Base-by-base conservation (phyloP, 2,329 filamentous ascomycete genomes). In the Eutypa lata region DNA sequence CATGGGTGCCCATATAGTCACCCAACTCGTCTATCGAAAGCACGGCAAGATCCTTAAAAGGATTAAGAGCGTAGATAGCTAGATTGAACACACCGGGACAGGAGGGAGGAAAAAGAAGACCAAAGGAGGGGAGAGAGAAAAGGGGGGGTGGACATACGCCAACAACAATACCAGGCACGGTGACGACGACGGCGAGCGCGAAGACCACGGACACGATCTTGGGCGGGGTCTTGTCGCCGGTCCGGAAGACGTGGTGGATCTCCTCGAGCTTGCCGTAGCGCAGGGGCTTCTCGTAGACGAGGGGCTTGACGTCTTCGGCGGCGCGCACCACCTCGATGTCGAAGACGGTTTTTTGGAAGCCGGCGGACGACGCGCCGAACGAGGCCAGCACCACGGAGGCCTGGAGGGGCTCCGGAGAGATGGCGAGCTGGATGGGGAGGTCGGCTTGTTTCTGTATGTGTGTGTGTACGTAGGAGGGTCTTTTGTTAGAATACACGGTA, bases 241-340 rank as follows among this genome's bases (percentile, higher is more conserved):
- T 72, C 58, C 84, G 86, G 84, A 97, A 99, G 64, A 88, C 89
- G 76, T 99, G 94, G 76, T 90, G 83, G 68, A 99, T 97, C 73
- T 95, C 89, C 10, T 84, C 76, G 60, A 86, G 83, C 75, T 90
- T 89, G 68, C 88, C 89, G 73, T 96, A 97, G 73, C 93, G 88
- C 59, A 92, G 73, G 10, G 90, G 85, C 61, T 83, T 77, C 63
- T 89, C 81, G 64, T 85, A 82, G 52, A 78, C 72, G 19, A 84
- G 77, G 16, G 83, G 68, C 2, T 88, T 79, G 26, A 10, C 10
- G 3, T 77, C 72, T 63, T 79, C 82, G 49, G 85, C 69, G 66
- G 93, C 87, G 51, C 78, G 77, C 57, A 81, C 73, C 51, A 96
- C 72, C 46, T 82, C 73, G 26, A 97, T 73, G 59, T 90, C 80